These are phyloP conservation scores for Acrocalymma vagum DNA, from an alignment of 2,329 filamentous ascomycete species.

Conservation along the genomic window DNA sequence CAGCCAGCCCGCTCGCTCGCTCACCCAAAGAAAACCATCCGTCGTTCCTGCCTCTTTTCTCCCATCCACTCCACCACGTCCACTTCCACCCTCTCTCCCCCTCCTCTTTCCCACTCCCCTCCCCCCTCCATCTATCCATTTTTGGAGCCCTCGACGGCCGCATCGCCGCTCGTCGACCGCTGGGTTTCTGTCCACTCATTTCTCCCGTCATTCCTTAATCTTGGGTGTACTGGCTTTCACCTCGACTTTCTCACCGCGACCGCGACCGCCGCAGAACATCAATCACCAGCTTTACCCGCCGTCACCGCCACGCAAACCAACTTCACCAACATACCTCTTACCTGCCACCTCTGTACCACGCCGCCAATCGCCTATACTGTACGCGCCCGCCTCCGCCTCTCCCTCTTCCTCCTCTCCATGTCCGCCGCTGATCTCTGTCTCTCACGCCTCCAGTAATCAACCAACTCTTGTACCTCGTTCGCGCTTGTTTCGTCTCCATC, in stretches of 20 bases:
- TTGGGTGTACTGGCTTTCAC: constrained; percentile 47
- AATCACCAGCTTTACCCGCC: constrained; percentile 11
- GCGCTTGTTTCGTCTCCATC: constrained; percentile 50
- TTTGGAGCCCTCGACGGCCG: constrained; percentile 45
- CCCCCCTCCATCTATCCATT: constrained; percentile 10
- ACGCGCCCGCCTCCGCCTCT: constrained; percentile 24
- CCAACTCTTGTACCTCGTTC: constrained; percentile 43
- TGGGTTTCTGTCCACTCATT: constrained; percentile 49
- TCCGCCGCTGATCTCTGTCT: constrained; percentile 41
- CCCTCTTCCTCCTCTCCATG: too few species aligned
- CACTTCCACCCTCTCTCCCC: constrained; percentile 25
- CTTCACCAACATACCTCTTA: background rate
- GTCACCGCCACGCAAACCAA: constrained; percentile 10
- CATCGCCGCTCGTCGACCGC: constrained; percentile 34
- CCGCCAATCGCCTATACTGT: too few species aligned
- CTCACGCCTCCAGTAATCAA: constrained; percentile 39
- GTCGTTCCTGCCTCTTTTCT: constrained; percentile 28
- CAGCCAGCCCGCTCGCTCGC: constrained; percentile 24
- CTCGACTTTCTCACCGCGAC: constrained; percentile 17
- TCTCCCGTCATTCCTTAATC: constrained; percentile 47
- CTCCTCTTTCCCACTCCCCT: constrained; percentile 20
- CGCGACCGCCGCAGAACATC: constrained; percentile 15
- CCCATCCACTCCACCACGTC: constrained; percentile 29
- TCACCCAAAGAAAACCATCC: constrained; percentile 20
- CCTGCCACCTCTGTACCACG: constrained; percentile 5